Evolutionary conservation across 768 basidiomycete species (phyloP), one percentile per base, ranked within the genome.

Genomic region (Tulasnella sp.): DNA sequence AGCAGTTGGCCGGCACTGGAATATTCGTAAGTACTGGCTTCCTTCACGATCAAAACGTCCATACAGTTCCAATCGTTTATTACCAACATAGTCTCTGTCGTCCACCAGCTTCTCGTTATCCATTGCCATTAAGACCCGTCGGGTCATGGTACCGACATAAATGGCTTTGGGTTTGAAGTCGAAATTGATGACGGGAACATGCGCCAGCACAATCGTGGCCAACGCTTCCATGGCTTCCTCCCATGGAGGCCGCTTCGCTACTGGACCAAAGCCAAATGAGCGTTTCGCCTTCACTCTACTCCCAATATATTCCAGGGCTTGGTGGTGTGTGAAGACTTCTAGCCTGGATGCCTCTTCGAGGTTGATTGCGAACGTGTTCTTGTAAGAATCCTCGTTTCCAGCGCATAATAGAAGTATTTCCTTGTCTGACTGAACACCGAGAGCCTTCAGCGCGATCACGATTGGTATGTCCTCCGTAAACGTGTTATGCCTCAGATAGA

Each of bases 41-140:
- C 18, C 8, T 19, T 36, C 24, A 78, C 3, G 71, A 31, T 21
- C 27, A 76, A 46, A 31, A 68, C n/a, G 68, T 8, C 89, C 93
- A 84, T 85, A 98, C 97, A 99, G 90, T 86, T 99, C 98, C 68
- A 99, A 87, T 73, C 98, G 94, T 86, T 99, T 99, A 86, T 99
- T 99, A 73, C 98, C 98, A 79, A 99, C 98, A 84, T 99, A 99
- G 85, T 99, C 98, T 72, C 98, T 90, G 86, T 99, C 98, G 82
- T 99, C 98, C 14, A 98, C 96, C 91, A 96, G 96, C 83, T 92
- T 96, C 85, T 95, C 94, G 84, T 99, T 96, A 79, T 96, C 91
- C 91, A 98, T 93, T 24, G 96, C 96, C 93, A 97, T 95, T 75
- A 99, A 87, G 18, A 99, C 98, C 71, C 98, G 89, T 24, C 97